Percentiles rank a stretch among this genome's conserved stretches.
These are phyloP conservation scores for Phytophthora chlamydospora DNA, from an alignment of 352 stramenopile genomes.

Conservation along the genomic window DNA sequence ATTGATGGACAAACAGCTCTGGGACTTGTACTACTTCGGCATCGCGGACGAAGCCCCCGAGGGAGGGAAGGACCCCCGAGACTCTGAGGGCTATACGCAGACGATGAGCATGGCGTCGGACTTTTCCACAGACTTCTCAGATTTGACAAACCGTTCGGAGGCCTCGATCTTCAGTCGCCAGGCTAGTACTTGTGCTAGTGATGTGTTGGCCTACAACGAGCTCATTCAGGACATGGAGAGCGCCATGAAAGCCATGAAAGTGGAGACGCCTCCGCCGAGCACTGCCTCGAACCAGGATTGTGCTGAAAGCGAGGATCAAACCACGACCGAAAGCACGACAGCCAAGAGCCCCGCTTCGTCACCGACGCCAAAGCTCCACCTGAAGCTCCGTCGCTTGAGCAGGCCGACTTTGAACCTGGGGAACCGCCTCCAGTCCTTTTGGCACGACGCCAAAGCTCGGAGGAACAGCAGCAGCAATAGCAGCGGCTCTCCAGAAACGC, in stretches of 20 bases:
- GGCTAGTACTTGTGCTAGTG: constrained; percentile 60
- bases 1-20: constrained; percentile 63
- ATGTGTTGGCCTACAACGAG: constrained; percentile 68
- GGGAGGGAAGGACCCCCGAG: background rate
- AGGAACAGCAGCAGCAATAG: constrained; percentile 28
- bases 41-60: constrained; percentile 46
- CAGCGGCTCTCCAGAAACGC: constrained; percentile 25
- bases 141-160: constrained; percentile 33
- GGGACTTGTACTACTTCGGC: constrained; percentile 61
- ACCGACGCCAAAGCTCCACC: constrained; percentile 27
- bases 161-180: constrained; percentile 52
- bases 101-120: constrained; percentile 32
- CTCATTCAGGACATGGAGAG: constrained; percentile 71
- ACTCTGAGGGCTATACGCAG: constrained; percentile 14
- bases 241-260: constrained; percentile 30
- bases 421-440: constrained; percentile 33
- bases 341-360: constrained; percentile 14
- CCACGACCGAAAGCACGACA: constrained; percentile 3
- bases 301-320: constrained; percentile 13
- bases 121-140: constrained; percentile 30
- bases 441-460: constrained; percentile 29
- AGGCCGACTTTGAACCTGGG: constrained; percentile 23
- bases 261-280: constrained; percentile 15
- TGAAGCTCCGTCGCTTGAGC: constrained; percentile 31
- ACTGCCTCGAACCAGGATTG: constrained; percentile 27